These are phyloP conservation scores for Penicillium pancosmium DNA, from an alignment of 495 filamentous ascomycete species.

Conservation along the genomic window DNA sequence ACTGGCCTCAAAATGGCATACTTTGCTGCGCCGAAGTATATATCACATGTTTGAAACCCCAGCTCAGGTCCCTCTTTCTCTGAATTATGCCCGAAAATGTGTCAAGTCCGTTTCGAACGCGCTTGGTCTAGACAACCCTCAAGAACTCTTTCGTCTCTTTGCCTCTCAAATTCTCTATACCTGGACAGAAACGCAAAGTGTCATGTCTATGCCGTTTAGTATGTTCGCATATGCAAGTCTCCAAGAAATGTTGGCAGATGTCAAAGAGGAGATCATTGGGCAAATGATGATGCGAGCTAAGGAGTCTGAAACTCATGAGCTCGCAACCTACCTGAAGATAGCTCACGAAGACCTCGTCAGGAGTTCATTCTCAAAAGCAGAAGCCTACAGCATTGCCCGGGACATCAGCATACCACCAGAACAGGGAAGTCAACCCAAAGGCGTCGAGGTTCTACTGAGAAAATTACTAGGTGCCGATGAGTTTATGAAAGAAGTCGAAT, in stretches of 20 bases:
- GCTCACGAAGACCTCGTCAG: constrained; percentile 60
- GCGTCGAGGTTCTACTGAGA: constrained; percentile 70
- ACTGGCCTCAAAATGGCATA: constrained; percentile 79
- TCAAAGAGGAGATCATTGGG: constrained; percentile 78
- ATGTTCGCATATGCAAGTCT: constrained; percentile 79
- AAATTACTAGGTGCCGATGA: constrained; percentile 66
- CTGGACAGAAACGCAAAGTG: constrained; percentile 70
- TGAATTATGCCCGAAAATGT: constrained; percentile 70
- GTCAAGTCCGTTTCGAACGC: constrained; percentile 64
- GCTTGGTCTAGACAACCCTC: constrained; percentile 63
- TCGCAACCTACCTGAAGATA: constrained; percentile 59
- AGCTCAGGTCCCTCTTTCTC: constrained; percentile 62
- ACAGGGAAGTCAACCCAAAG: constrained; percentile 51
- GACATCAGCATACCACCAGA: constrained; percentile 67
- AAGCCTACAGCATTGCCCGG: constrained; percentile 81
- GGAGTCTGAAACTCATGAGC: constrained; percentile 58
- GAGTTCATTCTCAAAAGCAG: constrained; percentile 74
- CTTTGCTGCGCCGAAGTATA: constrained; percentile 76
- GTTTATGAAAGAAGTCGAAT: constrained; percentile 62
- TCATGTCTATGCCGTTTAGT: constrained; percentile 72
- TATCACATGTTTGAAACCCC: constrained; percentile 93
- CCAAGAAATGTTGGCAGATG: constrained; percentile 66
- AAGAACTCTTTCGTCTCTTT: constrained; percentile 81
- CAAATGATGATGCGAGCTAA: constrained; percentile 84
- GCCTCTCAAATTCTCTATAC: constrained; percentile 91